phyloP scores from a whole-genome alignment of 2,329 filamentous ascomycete species.

The Ophiostoma tasmaniense region DNA sequence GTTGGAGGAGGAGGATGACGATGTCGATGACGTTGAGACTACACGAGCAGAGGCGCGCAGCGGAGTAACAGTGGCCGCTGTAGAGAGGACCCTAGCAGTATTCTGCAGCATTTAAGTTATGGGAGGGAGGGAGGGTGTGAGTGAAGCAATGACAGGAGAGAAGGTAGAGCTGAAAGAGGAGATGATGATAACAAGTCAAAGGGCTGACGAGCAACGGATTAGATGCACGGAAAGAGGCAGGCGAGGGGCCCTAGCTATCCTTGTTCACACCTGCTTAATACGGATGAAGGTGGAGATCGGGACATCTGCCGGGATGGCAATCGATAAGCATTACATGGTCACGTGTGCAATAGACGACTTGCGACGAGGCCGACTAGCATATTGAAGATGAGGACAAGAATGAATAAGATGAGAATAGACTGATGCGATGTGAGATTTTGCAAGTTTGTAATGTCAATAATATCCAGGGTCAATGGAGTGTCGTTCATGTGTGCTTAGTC shows the following conservation, averaged over 20 bases:
- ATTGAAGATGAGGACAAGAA: neutral
- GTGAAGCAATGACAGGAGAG: neutral
- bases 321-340: neutral
- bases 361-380: neutral
- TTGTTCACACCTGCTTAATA: neutral
- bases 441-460: too few species aligned
- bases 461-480: too few species aligned
- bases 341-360: neutral
- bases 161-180: neutral
- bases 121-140: neutral
- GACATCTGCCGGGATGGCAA: neutral
- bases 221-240: neutral
- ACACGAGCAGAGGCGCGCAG: neutral
- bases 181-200: neutral
- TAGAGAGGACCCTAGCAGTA: constrained; percentile 10
- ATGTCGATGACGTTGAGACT: neutral
- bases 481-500: neutral
- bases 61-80: constrained; percentile 7
- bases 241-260: neutral
- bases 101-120: constrained; percentile 12
- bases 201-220: neutral
- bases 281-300: neutral
- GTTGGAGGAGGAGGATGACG: neutral
- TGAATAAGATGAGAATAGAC: neutral
- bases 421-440: too few species aligned